Percentiles rank a stretch among this genome's conserved stretches.
phyloP scores from a whole-genome alignment of 345 rosid genomes.

The Passiflora organensis region DNA sequence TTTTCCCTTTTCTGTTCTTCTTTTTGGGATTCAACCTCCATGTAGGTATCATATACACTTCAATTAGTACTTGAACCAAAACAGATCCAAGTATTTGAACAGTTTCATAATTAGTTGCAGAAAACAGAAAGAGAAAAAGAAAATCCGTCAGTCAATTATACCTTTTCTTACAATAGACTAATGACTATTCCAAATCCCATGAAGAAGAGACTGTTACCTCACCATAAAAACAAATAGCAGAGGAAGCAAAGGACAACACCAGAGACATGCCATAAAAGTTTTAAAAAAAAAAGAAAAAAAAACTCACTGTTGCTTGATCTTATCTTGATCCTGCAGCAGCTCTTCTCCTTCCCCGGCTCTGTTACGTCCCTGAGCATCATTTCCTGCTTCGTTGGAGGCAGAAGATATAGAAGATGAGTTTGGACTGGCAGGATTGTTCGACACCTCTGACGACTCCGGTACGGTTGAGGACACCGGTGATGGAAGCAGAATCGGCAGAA shows the following conservation, averaged over 20 bases:
- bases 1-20: conserved; percentile 70
- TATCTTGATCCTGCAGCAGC: conserved; percentile 52
- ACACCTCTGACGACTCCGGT: conserved; percentile 68
- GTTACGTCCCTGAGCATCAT: conserved; percentile 16
- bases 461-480: conserved; percentile 40
- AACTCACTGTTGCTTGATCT: conserved; percentile 74
- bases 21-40: conserved; percentile 80
- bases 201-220: too few species aligned
- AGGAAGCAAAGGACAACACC: too few species aligned
- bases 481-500: conserved; percentile 25
- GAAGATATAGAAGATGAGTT: conserved; percentile 80
- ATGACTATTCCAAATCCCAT: too few species aligned
- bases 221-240: too few species aligned
- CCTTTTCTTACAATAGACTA: too few species aligned
- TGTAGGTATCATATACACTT: conserved; percentile 12
- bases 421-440: conserved; percentile 68
- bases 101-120: too few species aligned
- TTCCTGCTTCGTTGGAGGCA: conserved; percentile 66
- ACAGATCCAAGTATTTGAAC: neutral
- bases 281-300: too few species aligned
- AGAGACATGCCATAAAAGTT: too few species aligned
- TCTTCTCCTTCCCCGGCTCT: conserved; percentile 30
- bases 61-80: neutral
- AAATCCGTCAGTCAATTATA: too few species aligned
- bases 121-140: too few species aligned